Base-by-base conservation (phyloP, 306 rosid species). In the Vicia faba region DNA sequence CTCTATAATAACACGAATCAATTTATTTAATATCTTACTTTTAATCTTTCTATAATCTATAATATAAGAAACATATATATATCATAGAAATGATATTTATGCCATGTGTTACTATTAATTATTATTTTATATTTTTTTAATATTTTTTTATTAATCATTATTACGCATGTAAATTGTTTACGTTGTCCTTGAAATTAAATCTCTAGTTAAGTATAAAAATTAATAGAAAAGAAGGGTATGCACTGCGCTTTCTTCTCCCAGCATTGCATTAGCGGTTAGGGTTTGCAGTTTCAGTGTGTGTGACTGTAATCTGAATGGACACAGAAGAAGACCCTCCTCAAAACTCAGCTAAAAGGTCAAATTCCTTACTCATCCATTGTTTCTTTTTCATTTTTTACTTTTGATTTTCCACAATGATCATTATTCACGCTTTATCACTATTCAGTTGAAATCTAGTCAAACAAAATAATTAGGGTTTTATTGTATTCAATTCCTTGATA, bases 331-430 rank as follows among this genome's bases (percentile, higher is more conserved):
- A 63, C 12, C 55, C 41, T 68, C 49, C 62, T 62, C 45, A 38
- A 67, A 62, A 38, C 56, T 61, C 64, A 38, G 11, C 65, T 13
- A 63, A 36, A 63, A 72, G 81, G 84, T 81, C 29, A 23, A 41
- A 3, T 18, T 44, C 3, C 16, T 13, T 7, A 4, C 12, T 33
- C 45, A 39, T 46, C n/a, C 49, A 18, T 66, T 35, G 13, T n/a
- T 49, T 26, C 4, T 53, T 4, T 15, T 7, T 41, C 7, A 5
- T 13, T 6, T 62, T 53, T 6, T 4, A 15, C 11, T 11, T 61
- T 53, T 50, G 7, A 7, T 33, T 57, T 56, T 41, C 26, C 35
- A 9, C 5, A 3, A 23, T 58, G 38, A 59, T 69, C 74, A 48
- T 18, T 35, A 1, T 70, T n/a, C 43, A 12, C 61, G 49, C 75